Percentiles rank a stretch among this genome's conserved stretches.
These are phyloP conservation scores for Elsinoe perseae DNA, from an alignment of 2,329 filamentous ascomycete species.

Conservation along the genomic window DNA sequence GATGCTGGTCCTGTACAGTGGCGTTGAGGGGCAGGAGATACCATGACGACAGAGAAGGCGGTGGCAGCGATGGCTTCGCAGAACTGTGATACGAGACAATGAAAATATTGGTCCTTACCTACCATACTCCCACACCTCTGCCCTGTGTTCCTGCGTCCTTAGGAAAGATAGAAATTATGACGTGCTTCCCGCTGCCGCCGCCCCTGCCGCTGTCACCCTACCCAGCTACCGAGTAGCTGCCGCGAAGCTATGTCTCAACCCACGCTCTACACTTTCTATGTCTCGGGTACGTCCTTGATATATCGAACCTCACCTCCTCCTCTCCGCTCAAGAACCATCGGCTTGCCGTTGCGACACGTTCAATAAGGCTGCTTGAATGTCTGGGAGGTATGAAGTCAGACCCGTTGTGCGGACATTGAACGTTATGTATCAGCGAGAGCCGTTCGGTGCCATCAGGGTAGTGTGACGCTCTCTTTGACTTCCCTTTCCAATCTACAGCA, in stretches of 20 bases:
- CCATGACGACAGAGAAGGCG: neutral
- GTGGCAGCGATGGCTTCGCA: neutral
- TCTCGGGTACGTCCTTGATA: neutral
- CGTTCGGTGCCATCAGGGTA: neutral
- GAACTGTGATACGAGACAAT: neutral
- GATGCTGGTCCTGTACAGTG: no score
- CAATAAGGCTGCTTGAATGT: constrained; percentile 1
- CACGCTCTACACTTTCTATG: neutral
- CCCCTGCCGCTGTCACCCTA: no score
- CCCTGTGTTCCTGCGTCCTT: no score
- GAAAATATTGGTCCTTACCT: neutral
- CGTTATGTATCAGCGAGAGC: neutral
- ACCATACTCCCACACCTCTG: neutral
- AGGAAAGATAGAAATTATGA: no score
- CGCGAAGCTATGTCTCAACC: neutral
- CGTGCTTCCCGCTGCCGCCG: no score
- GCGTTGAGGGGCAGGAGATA: neutral
- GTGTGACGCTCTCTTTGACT: neutral
- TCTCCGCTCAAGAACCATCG: neutral
- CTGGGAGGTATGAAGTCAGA: neutral
- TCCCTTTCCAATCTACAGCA: no score
- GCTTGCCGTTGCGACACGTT: neutral
- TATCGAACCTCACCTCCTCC: neutral
- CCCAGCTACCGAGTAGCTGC: no score
- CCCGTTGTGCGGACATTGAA: neutral